Conservation (phyloP, 23 red algal species). For the Agarophyton chilense region DNA sequence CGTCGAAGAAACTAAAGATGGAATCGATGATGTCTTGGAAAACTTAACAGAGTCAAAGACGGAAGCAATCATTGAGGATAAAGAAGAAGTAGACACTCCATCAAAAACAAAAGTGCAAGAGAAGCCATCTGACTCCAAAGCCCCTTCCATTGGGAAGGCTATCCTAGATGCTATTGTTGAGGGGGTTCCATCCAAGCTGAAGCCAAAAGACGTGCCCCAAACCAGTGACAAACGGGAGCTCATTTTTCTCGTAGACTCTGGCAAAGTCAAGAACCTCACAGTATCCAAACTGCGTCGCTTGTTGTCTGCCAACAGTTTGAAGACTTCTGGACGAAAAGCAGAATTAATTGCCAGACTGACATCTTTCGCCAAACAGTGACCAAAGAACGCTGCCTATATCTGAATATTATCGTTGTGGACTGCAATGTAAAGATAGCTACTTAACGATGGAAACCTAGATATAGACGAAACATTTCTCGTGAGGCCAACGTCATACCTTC, state of each 20-base stretch:
- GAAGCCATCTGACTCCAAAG: background rate
- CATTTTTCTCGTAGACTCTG: slow-evolving; percentile 49
- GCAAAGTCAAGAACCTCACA: slow-evolving; percentile 64
- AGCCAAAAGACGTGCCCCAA: background rate
- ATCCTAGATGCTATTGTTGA: slow-evolving; percentile 51
- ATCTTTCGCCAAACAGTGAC: slow-evolving; percentile 43
- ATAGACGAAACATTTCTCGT: background rate
- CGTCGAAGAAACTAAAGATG: slow-evolving; percentile 14
- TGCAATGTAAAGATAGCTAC: background rate
- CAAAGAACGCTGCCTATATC: background rate
- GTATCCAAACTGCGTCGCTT: slow-evolving; percentile 59
- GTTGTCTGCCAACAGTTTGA: slow-evolving; percentile 43
- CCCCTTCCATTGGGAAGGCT: slow-evolving; percentile 20
- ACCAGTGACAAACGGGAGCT: slow-evolving; percentile 43
- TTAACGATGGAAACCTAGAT: background rate
- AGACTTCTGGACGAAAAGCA: slow-evolving; percentile 58
- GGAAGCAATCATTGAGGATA: background rate
- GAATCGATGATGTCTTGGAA: slow-evolving; percentile 4
- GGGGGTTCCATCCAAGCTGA: slow-evolving; percentile 23
- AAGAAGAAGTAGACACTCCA: background rate
- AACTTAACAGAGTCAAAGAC: background rate
- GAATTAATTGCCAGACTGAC: slow-evolving; percentile 65
- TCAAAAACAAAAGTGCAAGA: background rate
- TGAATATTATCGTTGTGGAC: background rate
- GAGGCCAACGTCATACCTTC: background rate